phyloP scores from a whole-genome alignment of 2,329 filamentous ascomycete species.

The Alternaria sp. region DNA sequence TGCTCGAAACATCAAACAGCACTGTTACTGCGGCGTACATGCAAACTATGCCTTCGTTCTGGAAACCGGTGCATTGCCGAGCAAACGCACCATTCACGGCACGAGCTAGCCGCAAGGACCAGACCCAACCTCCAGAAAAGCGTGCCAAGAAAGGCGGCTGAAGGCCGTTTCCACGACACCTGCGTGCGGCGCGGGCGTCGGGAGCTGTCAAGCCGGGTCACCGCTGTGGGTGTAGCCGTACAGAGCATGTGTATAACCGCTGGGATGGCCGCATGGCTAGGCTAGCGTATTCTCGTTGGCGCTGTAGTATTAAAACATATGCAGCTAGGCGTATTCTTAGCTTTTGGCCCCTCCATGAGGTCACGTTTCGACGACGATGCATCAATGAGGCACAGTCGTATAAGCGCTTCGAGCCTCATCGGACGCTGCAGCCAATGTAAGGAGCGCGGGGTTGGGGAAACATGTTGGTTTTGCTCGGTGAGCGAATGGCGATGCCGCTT shows the following conservation, averaged over 20 bases:
- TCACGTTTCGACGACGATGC: constrained; percentile 27
- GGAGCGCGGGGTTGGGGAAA: constrained; percentile 1
- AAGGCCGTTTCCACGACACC: constrained; percentile 25
- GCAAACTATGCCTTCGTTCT: constrained; percentile 30
- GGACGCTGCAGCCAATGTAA: constrained; percentile 16
- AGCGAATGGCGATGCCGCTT: constrained; percentile 8
- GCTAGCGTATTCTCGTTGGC: constrained; percentile 28
- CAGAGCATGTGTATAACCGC: constrained; percentile 35
- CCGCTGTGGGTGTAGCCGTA: constrained; percentile 30
- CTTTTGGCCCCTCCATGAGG: constrained; percentile 30
- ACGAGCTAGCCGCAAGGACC: constrained; percentile 30
- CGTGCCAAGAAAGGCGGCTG: constrained; percentile 38
- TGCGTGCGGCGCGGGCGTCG: constrained; percentile 30
- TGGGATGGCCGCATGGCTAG: constrained; percentile 26
- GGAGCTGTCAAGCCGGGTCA: constrained; percentile 26
- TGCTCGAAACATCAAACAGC: constrained; percentile 30
- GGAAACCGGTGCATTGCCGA: constrained; percentile 27
- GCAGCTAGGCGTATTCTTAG: constrained; percentile 34
- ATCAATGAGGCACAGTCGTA: constrained; percentile 33
- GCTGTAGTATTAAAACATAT: constrained; percentile 30
- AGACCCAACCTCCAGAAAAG: constrained; percentile 24
- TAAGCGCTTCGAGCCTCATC: constrained; percentile 31
- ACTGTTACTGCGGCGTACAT: constrained; percentile 29
- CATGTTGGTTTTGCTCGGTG: constrained; percentile 11
- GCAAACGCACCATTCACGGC: constrained; percentile 31